Evolutionary conservation across 352 stramenopile species (phyloP).

Genomic region (Globisporangium spiculum): DNA sequence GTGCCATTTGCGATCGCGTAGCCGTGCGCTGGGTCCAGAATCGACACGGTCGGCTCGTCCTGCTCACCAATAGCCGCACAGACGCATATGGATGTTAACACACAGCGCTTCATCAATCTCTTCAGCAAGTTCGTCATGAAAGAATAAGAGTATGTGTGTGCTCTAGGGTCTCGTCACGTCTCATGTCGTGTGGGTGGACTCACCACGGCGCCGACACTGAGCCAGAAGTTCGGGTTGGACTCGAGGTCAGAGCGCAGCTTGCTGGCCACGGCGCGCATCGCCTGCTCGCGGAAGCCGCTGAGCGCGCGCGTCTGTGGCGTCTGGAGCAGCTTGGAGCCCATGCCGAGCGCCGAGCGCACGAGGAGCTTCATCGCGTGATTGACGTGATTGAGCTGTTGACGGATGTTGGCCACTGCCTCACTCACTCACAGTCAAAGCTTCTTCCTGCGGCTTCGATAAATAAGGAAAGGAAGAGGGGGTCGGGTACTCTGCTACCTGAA

Average conservation of each 20-base stretch:
- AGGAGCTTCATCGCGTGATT: conserved; percentile 5
- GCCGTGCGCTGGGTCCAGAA: conserved; percentile 61
- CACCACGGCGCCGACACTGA: conserved; percentile 74
- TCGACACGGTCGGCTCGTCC: conserved; percentile 84
- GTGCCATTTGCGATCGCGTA: conserved; percentile 47
- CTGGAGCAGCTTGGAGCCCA: not conserved
- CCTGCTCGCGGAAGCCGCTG: conserved; percentile 62
- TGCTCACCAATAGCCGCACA: conserved; percentile 17
- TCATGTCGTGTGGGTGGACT: conserved; percentile 16
- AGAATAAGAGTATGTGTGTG: conserved; percentile 2
- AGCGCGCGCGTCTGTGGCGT: conserved; percentile 22
- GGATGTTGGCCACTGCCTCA: conserved; percentile 7
- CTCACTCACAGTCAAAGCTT: not conserved
- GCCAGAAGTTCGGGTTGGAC: conserved; percentile 80
- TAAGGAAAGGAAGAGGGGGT: not conserved
- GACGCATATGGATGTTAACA: not conserved
- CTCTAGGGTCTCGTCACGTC: not conserved
- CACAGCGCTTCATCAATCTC: not conserved
- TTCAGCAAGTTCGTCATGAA: conserved; percentile 2
- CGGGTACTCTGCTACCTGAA: not conserved
- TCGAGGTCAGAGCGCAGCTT: conserved; percentile 71
- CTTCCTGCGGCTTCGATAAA: not conserved
- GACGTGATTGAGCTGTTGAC: not conserved
- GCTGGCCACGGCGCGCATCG: conserved; percentile 51
- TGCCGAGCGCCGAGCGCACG: conserved; percentile 7